Conservation (phyloP, 352 stramenopile species). For the Phytophthora capsici region DNA sequence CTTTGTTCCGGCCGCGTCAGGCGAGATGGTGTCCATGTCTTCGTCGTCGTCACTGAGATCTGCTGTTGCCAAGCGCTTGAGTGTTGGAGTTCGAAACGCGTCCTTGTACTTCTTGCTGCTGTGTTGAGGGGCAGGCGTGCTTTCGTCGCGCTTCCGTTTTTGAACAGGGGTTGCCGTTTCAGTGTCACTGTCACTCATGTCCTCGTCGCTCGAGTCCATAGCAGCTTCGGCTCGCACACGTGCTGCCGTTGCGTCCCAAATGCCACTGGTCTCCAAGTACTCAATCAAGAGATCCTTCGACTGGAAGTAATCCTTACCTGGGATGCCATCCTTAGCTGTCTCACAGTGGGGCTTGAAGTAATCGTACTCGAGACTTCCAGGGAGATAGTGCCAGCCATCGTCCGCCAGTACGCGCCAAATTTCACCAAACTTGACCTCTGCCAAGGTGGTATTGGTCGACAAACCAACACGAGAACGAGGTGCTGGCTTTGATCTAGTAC, state of each 20-base stretch:
- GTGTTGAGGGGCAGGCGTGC: constrained; percentile 19
- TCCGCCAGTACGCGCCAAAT: constrained; percentile 59
- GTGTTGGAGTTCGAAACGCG: constrained; percentile 35
- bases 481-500: constrained; percentile 33
- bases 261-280: constrained; percentile 56
- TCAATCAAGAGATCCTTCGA: constrained; percentile 48
- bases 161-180: constrained; percentile 19
- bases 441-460: constrained; percentile 31
- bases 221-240: constrained; percentile 49
- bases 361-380: constrained; percentile 58
- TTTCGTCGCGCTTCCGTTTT: constrained; percentile 38
- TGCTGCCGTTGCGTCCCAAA: constrained; percentile 53
- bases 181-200: constrained; percentile 21
- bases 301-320: constrained; percentile 61
- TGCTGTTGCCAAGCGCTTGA: constrained; percentile 16
- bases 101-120: constrained; percentile 38
- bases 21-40: constrained; percentile 52
- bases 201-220: constrained; percentile 40
- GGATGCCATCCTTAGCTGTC: constrained; percentile 36
- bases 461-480: constrained; percentile 3
- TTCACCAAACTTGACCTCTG: constrained; percentile 66
- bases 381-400: constrained; percentile 60
- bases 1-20: constrained; percentile 41
- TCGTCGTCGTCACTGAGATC: constrained; percentile 34
- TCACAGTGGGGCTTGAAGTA: constrained; percentile 73